Evolutionary conservation across 805 yeast species (phyloP), one percentile per base, ranked within the genome.

Genomic region (Tetrapisispora taiwanensis): DNA sequence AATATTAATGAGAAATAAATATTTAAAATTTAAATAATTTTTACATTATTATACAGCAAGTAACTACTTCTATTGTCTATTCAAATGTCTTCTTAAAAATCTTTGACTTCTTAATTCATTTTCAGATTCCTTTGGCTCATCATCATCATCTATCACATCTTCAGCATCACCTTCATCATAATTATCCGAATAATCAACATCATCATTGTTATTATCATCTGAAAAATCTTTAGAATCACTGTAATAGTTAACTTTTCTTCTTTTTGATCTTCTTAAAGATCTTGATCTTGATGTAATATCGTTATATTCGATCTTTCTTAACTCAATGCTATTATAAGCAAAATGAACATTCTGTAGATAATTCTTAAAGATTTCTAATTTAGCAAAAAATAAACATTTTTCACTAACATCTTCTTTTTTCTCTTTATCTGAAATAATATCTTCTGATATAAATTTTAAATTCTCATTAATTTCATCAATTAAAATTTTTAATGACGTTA

Each of bases 301-400:
- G 15, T 53, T 52, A 65, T 84, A 86, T 47, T 70, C 74, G 12
- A 83, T 78, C 58, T 74, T 75, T 55, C 87, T 69, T 48, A 71
- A 68, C 63, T 80, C 84, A 60, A 70, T 83, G 56, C 80, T 85
- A n/a, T 64, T 51, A 51, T 84, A 69, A 30, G 86, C 66, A 40
- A 41, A 46, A 18, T 45, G 46, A 26, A 53, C 31, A 18, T 49
- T 48, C 2, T 40, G 26, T n/a, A 56, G 30, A 37, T 51, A 53
- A 15, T 53, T 56, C 17, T 45, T 47, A 24, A 56, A 38, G 7
- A 51, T 45, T 17, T 46, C 36, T 35, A 55, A 20, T 36, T 46
- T 50, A 7, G 47, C 48, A 18, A n/a, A 37, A 18, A 17, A 37
- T 15, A 27, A 15, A 37, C 40, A 37, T 18, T 37, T 15, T 12